A percentile compares a stretch with the other conserved stretches of the same genome.
These are phyloP conservation scores for Lactarius hatsudake DNA, from an alignment of 768 basidiomycete genomes.

Conservation along the genomic window DNA sequence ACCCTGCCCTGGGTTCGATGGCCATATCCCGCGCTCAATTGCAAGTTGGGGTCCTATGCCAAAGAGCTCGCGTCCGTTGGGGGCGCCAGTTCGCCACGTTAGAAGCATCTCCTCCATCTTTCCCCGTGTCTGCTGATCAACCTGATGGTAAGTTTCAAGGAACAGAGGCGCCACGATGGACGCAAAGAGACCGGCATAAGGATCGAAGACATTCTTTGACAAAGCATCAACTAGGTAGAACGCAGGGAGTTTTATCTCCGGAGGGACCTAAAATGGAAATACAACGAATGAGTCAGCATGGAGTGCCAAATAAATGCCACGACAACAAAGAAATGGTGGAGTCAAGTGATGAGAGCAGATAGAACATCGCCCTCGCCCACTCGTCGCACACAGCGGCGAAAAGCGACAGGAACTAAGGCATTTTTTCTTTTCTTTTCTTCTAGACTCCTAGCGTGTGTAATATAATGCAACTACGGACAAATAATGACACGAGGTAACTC, in stretches of 20 bases:
- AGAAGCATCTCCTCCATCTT: conserved; percentile 99
- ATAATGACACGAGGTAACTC: conserved; percentile 11
- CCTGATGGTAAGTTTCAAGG: conserved; percentile 81
- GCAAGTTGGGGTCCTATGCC: conserved; percentile 73
- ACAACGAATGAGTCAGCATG: conserved; percentile 65
- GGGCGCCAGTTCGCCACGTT: conserved; percentile 90
- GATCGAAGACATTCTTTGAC: conserved; percentile 92
- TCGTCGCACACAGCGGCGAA: conserved; percentile 21
- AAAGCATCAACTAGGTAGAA: conserved; percentile 97
- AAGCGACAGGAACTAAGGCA: background rate
- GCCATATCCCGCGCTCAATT: conserved; percentile 86
- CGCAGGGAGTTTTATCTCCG: conserved; percentile 86
- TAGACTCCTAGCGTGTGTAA: conserved; percentile 19
- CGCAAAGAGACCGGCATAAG: conserved; percentile 85
- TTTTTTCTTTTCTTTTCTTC: conserved; percentile 21
- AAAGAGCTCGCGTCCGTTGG: conserved; percentile 80
- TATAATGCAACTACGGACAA: conserved; percentile 17
- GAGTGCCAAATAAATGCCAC: conserved; percentile 31
- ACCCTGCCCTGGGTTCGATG: conserved; percentile 39
- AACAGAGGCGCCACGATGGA: conserved; percentile 81
- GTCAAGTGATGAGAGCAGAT: background rate
- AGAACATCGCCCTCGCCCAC: conserved; percentile 1
- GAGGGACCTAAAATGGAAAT: conserved; percentile 62
- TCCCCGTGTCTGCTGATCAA: conserved; percentile 77
- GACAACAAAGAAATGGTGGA: conserved; percentile 24